Evolutionary conservation across 345 rosid genomes (phyloP).

Genomic region (Sonneratia caseolaris): DNA sequence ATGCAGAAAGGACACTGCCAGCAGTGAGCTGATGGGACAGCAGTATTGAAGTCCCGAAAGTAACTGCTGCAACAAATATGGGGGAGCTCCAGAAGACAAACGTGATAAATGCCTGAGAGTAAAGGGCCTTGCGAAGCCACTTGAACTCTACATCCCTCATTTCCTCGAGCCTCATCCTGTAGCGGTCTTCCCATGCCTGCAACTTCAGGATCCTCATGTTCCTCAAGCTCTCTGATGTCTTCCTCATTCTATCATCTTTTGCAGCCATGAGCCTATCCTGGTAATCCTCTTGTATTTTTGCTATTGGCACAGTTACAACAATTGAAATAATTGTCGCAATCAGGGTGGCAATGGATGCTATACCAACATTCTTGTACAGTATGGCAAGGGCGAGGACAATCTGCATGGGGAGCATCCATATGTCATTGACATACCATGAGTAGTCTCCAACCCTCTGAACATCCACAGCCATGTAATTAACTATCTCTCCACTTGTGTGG

Average conservation of each 20-base stretch:
- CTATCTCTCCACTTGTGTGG: conserved; percentile 93
- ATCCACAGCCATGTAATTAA: conserved; percentile 98
- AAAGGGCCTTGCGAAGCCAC: conserved; percentile 89
- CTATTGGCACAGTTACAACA: conserved; percentile 71
- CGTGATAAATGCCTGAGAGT: conserved; percentile 96
- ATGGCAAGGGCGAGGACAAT: conserved; percentile 93
- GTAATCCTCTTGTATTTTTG: conserved; percentile 84
- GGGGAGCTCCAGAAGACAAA: conserved; percentile 99
- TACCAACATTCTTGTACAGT: conserved; percentile 88
- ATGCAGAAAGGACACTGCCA: conserved; percentile 96
- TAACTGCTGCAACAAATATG: conserved; percentile 93
- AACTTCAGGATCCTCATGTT: conserved; percentile 96
- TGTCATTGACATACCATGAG: conserved; percentile 97
- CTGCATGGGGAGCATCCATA: conserved; percentile 99
- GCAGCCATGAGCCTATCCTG: conserved; percentile 95
- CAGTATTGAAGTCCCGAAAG: conserved; percentile 85
- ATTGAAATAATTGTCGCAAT: conserved; percentile 85
- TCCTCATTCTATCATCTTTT: conserved; percentile 99
- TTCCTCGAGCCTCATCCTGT: conserved; percentile 66
- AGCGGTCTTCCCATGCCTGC: conserved; percentile 99
- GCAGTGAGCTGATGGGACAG: conserved; percentile 87
- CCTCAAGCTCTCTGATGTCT: conserved; percentile 92
- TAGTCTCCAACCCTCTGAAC: conserved; percentile 96
- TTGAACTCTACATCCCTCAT: conserved; percentile 86
- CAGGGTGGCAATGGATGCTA: conserved; percentile 85